phyloP scores from a whole-genome alignment of 1,284 basidiomycete genomes.

The Trametes sp. region DNA sequence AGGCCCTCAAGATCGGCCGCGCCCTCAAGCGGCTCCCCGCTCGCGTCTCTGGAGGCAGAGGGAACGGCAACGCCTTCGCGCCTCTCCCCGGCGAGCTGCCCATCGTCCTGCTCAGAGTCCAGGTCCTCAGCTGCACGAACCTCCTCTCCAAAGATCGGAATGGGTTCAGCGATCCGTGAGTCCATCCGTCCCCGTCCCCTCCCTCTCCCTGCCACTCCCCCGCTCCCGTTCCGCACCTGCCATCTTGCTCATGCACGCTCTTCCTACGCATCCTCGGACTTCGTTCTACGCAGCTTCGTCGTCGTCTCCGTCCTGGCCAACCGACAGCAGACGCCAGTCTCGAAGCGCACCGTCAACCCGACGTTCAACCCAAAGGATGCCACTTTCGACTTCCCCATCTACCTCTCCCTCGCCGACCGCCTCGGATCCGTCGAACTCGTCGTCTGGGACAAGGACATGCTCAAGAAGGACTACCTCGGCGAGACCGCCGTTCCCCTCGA shows the following conservation, averaged over 20 bases:
- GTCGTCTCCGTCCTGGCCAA: slow-evolving; percentile 71
- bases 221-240: slow-evolving; percentile 1
- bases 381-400: slow-evolving; percentile 89
- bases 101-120: slow-evolving; percentile 68
- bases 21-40: slow-evolving; percentile 55
- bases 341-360: slow-evolving; percentile 83
- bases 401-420: slow-evolving; percentile 74
- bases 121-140: slow-evolving; percentile 68
- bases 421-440: slow-evolving; percentile 86
- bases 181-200: slow-evolving; percentile 26
- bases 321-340: slow-evolving; percentile 81
- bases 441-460: slow-evolving; percentile 92
- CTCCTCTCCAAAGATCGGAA: slow-evolving; percentile 70
- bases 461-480: slow-evolving; percentile 93
- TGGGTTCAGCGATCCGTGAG: slow-evolving; percentile 79
- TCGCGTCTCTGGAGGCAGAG: slow-evolving; percentile 51
- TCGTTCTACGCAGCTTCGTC: slow-evolving; percentile 76
- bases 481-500: slow-evolving; percentile 53
- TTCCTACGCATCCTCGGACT: too few relatives aligned
- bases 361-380: slow-evolving; percentile 74
- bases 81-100: slow-evolving; percentile 70
- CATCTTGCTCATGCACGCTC: too few relatives aligned
- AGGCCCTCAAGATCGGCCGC: slow-evolving; percentile 55
- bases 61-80: slow-evolving; percentile 50
- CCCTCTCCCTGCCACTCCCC: not conserved